phyloP scores from a whole-genome alignment of 345 rosid genomes.

The Trapa bicornis region DNA sequence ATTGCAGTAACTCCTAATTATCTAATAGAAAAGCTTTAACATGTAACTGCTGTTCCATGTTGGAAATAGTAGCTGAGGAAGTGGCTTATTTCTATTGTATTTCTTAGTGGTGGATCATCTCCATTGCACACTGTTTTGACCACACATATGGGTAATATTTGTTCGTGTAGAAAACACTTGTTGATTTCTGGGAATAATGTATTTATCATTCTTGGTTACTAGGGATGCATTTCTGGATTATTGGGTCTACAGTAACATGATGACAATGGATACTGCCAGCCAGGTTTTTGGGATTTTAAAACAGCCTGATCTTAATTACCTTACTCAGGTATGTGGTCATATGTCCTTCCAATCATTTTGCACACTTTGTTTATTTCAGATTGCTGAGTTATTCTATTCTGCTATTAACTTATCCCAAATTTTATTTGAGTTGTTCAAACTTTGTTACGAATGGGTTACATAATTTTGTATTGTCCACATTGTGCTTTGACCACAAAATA shows the following conservation, averaged over 20 bases:
- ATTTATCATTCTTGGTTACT: constrained; percentile 6
- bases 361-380: background rate
- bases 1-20: no score
- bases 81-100: background rate
- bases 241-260: constrained; percentile 67
- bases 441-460: background rate
- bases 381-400: background rate
- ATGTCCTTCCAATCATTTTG: constrained; percentile 2
- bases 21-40: no score
- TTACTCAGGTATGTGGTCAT: constrained; percentile 49
- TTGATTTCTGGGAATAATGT: constrained; percentile 1
- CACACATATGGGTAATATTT: background rate
- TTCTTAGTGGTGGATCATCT: background rate
- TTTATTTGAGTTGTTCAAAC: background rate
- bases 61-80: background rate
- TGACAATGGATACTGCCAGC: constrained; percentile 54
- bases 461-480: background rate
- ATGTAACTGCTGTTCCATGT: background rate
- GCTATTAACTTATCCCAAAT: background rate
- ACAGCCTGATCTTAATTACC: constrained; percentile 55
- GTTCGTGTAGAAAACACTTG: background rate
- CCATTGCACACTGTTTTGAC: background rate
- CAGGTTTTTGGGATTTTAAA: constrained; percentile 56
- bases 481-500: background rate
- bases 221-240: constrained; percentile 66